Base-by-base conservation (phyloP, 2,329 filamentous ascomycete genomes). In the Monosporascus sp. region DNA sequence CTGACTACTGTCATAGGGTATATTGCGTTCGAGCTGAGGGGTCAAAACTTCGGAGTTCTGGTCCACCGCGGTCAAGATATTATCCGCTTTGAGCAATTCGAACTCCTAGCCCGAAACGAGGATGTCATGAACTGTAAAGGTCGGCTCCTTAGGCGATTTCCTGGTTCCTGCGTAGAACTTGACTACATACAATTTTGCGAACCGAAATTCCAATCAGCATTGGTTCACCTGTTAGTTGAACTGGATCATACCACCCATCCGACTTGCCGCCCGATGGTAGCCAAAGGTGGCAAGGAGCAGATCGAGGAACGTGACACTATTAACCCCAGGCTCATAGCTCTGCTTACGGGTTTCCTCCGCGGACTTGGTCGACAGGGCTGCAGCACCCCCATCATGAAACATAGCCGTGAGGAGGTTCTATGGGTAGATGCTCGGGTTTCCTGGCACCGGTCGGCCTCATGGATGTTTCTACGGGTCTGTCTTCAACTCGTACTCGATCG, bases 371-470 rank as follows among this genome's bases (percentile, higher is more conserved):
- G 14, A 8, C 35, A 27, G 8, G 17, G 15, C 17, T 25, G 11
- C 6, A 22, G 27, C 11, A 31, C 7, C 3, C 45, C 35, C n/a
- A 52, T 52, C 46, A 14, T 22, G 9, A 52, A 52, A 11, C 45
- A 37, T 20, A 49, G 24, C 24, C 50, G 46, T 18, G 50, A 52
- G 15, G 50, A 52, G 24, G 46, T 44, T 35, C 18, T 44, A 37
- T 48, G 27, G n/a, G 2, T 9, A 2, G 15, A 37, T 15, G 25
- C 50, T 11, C 38, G 27, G 24, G 3, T 35, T 17, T 27, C 45
- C 22, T 52, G 50, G 50, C 50, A 52, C 31, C 31, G 50, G 15
- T 52, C 50, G 14, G 50, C 50, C 18, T 47, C 37, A 18, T 52
- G 50, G 50, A 22, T 52, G 18, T 24, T 35, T 15, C 17, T 49